Conservation (phyloP, 148 eudicot genomes). For the Fagopyrum homotropicum region DNA sequence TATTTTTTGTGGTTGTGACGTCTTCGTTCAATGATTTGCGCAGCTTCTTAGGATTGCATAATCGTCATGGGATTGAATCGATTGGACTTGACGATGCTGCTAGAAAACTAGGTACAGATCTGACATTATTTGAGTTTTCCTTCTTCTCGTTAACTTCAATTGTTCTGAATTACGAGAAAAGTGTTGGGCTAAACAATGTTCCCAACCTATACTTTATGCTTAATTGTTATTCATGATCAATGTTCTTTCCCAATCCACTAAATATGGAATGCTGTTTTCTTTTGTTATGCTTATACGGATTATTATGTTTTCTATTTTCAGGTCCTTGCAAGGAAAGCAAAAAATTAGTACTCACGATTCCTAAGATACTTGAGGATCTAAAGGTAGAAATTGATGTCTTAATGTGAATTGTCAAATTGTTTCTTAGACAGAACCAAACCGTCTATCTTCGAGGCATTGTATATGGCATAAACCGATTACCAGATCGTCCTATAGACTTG, state of each 20-base stretch:
- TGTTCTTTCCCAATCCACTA: too few relatives aligned
- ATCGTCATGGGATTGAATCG: conserved; percentile 72
- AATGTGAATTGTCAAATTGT: too few relatives aligned
- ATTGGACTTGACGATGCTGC: conserved; percentile 94
- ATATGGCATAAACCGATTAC: too few relatives aligned
- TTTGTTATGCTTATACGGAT: neutral
- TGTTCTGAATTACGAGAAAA: conserved; percentile 26
- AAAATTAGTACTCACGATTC: conserved; percentile 69
- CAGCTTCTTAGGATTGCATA: conserved; percentile 84
- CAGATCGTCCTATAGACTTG: too few relatives aligned
- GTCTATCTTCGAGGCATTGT: too few relatives aligned
- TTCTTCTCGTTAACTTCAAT: neutral
- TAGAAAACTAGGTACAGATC: conserved; percentile 52
- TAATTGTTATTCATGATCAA: neutral
- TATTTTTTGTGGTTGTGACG: too few relatives aligned
- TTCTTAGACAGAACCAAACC: too few relatives aligned
- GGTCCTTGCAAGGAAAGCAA: conserved; percentile 75
- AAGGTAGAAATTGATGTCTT: conserved; percentile 29
- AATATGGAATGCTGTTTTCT: neutral
- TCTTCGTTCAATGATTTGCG: neutral
- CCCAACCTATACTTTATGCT: neutral
- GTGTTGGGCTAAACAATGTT: conserved; percentile 62
- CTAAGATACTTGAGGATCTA: conserved; percentile 54
- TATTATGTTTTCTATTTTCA: conserved; percentile 15
- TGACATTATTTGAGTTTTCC: neutral